A percentile compares a stretch with the other conserved stretches of the same genome.
phyloP scores from a whole-genome alignment of 2,329 filamentous ascomycete species.

The Diaporthe vaccinii region DNA sequence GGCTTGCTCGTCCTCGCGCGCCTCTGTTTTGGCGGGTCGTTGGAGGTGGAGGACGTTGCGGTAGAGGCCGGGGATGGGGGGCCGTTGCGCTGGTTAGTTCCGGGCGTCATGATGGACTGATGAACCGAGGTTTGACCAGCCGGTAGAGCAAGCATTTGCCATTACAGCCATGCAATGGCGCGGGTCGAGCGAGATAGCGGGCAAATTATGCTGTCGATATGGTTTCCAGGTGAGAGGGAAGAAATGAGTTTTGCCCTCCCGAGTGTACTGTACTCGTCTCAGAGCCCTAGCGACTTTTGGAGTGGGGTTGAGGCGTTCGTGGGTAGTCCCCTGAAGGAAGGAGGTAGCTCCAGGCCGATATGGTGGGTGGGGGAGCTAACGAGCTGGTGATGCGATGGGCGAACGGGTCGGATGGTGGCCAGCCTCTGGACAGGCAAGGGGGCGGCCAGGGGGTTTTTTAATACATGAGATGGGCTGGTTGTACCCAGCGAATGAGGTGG shows the following conservation, averaged over 20 bases:
- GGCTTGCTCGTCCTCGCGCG: conserved; percentile 67
- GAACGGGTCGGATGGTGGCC: neutral
- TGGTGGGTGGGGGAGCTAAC: conserved; percentile 10
- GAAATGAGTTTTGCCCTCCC: neutral
- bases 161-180: conserved; percentile 33
- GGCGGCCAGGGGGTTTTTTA: conserved; percentile 27
- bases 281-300: neutral
- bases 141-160: conserved; percentile 31
- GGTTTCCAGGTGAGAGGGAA: neutral
- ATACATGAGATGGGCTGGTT: conserved; percentile 28
- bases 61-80: conserved; percentile 36
- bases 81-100: conserved; percentile 25
- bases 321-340: neutral
- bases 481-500: conserved; percentile 26
- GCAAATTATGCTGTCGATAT: neutral
- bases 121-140: conserved; percentile 9
- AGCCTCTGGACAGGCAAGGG: conserved; percentile 16
- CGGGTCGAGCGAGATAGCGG: neutral
- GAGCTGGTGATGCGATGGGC: conserved; percentile 25
- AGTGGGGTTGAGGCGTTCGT: conserved; percentile 29
- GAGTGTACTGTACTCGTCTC: neutral
- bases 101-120: conserved; percentile 34
- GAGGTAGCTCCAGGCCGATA: conserved; percentile 18
- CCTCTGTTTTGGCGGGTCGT: conserved; percentile 47
- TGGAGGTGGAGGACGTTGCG: conserved; percentile 39